phyloP scores from a whole-genome alignment of 1,139 yeast species.

The Hemisphaericaspora subhashii region DNA sequence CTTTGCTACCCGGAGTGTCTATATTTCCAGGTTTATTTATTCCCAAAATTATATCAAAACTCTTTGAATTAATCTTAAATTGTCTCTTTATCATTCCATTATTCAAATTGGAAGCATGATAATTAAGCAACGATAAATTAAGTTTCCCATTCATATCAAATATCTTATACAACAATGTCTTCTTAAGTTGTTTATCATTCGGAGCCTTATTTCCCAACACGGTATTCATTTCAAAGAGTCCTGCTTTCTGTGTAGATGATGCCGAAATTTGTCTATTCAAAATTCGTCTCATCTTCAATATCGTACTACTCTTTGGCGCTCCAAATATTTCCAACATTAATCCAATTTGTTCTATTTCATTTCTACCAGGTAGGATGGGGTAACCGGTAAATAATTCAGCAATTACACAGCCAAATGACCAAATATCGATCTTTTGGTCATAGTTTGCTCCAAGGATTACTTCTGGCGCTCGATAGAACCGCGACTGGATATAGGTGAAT shows the following conservation, averaged over 20 bases:
- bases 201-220: slow-evolving; percentile 3
- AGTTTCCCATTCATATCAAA: slow-evolving; percentile 44
- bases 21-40: slow-evolving; percentile 19
- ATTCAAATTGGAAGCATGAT: slow-evolving; percentile 24
- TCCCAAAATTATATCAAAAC: slow-evolving; percentile 44
- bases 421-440: slow-evolving; percentile 67
- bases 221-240: slow-evolving; percentile 10
- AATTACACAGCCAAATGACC: slow-evolving; percentile 76
- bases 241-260: slow-evolving; percentile 1
- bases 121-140: slow-evolving; percentile 27
- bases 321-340: slow-evolving; percentile 63
- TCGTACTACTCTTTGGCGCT: slow-evolving; percentile 45
- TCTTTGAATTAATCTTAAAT: slow-evolving; percentile 30
- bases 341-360: slow-evolving; percentile 66
- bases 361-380: slow-evolving; percentile 70
- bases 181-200: slow-evolving; percentile 29
- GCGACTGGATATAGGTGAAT: slow-evolving; percentile 61
- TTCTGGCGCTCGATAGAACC: slow-evolving; percentile 75
- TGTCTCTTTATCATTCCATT: slow-evolving; percentile 22
- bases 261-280: slow-evolving; percentile 18
- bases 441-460: slow-evolving; percentile 79
- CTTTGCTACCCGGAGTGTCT: background rate
- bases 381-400: slow-evolving; percentile 65
- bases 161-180: slow-evolving; percentile 34
- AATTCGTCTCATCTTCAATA: slow-evolving; percentile 24